Evolutionary conservation across 2,329 filamentous ascomycete species (phyloP).

Genomic region (Didymella lethalis): DNA sequence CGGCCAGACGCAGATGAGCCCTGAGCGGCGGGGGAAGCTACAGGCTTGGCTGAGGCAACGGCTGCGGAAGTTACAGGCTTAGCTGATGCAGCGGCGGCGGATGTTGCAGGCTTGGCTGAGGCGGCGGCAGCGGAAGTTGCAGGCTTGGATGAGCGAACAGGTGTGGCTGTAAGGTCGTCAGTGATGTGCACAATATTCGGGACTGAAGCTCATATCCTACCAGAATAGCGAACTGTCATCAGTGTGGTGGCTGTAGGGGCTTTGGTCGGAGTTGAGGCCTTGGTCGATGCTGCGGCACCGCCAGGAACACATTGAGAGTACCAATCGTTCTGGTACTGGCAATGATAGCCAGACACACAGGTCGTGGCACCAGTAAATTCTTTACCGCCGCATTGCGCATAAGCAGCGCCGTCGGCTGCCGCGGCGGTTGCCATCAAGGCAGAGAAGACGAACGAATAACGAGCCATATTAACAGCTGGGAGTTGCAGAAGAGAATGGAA

Average conservation of each 20-base stretch:
- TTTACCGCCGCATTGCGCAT: constrained; percentile 54
- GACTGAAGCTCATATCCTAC: neutral
- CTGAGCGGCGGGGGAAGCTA: neutral
- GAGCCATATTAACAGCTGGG: constrained; percentile 2
- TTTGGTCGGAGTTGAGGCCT: constrained; percentile 3
- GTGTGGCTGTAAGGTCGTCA: neutral
- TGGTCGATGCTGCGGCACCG: constrained; percentile 1
- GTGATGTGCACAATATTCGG: neutral
- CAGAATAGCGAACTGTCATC: constrained; percentile 1
- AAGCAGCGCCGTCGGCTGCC: constrained; percentile 14
- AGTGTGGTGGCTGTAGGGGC: neutral
- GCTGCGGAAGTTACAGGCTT: neutral
- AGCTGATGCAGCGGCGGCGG: neutral
- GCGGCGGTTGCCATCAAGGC: constrained; percentile 11
- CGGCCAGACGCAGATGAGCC: constrained; percentile 11
- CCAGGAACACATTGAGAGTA: constrained; percentile 53
- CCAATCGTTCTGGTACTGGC: constrained; percentile 50
- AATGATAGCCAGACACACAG: constrained; percentile 49
- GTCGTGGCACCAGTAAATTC: constrained; percentile 48
- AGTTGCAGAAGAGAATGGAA: neutral
- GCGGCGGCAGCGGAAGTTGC: neutral
- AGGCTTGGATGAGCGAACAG: neutral
- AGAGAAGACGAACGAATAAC: constrained; percentile 1
- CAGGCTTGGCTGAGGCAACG: neutral
- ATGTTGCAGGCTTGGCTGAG: neutral